These are phyloP conservation scores for Apophysomyces trapeziformis DNA, from an alignment of 371 early-diverging fungal species.

Conservation along the genomic window DNA sequence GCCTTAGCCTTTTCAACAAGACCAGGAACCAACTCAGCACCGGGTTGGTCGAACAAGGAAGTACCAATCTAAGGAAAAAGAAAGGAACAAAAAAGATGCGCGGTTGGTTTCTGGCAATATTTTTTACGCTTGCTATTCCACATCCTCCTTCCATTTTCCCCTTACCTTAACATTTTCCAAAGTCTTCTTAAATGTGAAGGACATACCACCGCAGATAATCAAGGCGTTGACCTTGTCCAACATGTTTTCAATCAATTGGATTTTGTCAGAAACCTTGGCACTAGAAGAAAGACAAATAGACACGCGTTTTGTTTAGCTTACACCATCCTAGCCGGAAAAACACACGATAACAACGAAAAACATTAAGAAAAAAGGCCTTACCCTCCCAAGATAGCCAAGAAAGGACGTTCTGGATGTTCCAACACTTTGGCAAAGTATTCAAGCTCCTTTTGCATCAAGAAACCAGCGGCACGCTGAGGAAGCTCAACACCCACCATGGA, in stretches of 20 bases:
- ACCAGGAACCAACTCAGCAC: conserved; percentile 82
- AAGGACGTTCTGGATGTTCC: conserved; percentile 93
- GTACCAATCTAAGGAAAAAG: conserved; percentile 76
- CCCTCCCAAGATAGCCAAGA: conserved; percentile 98
- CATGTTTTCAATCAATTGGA: conserved; percentile 96
- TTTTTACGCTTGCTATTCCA: neutral
- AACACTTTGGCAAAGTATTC: conserved; percentile 96
- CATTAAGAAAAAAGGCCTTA: conserved; percentile 22
- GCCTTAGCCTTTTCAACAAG: conserved; percentile 87
- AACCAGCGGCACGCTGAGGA: conserved; percentile 91
- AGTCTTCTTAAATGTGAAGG: conserved; percentile 97
- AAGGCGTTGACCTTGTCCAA: conserved; percentile 89
- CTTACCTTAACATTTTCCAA: conserved; percentile 77
- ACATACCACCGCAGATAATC: conserved; percentile 98
- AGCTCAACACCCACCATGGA: conserved; percentile 97
- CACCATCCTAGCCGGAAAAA: neutral
- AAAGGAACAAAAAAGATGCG: conserved; percentile 10
- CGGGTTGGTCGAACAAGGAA: conserved; percentile 92
- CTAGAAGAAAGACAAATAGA: conserved; percentile 27
- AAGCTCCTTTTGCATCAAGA: conserved; percentile 99
- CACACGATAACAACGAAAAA: too few relatives aligned
- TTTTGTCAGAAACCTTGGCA: conserved; percentile 99
- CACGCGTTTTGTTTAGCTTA: neutral
- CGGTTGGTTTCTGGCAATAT: too few relatives aligned
- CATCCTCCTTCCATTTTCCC: neutral